These are phyloP conservation scores for Suhomyces kunorum DNA, from an alignment of 1,139 yeast species.

Conservation along the genomic window DNA sequence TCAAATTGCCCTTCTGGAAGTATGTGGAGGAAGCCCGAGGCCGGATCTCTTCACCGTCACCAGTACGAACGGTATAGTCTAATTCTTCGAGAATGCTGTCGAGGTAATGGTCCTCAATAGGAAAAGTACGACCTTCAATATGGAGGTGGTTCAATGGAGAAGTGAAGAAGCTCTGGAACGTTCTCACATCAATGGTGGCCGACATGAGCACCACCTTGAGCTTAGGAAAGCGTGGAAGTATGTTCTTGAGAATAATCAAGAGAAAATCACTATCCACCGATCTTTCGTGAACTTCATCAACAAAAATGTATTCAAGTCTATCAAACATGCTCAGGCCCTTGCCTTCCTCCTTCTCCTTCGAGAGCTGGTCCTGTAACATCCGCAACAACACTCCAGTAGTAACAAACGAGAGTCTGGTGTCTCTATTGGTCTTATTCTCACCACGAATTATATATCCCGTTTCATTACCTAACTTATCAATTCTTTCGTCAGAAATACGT, in stretches of 20 bases:
- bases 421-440: constrained; percentile 63
- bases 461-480: constrained; percentile 66
- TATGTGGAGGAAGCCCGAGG: constrained; percentile 67
- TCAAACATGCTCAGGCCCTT: constrained; percentile 41
- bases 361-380: constrained; percentile 62
- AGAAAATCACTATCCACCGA: constrained; percentile 89
- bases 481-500: constrained; percentile 84
- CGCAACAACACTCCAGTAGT: constrained; percentile 92
- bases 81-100: constrained; percentile 60
- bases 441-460: constrained; percentile 92
- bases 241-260: constrained; percentile 69
- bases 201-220: constrained; percentile 84
- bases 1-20: constrained; percentile 65
- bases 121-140: constrained; percentile 92
- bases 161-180: constrained; percentile 64
- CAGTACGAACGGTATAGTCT: constrained; percentile 52
- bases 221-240: constrained; percentile 48
- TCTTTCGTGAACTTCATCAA: constrained; percentile 96
- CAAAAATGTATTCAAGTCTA: constrained; percentile 66
- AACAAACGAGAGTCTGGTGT: constrained; percentile 77
- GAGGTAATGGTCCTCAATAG: constrained; percentile 74
- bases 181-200: constrained; percentile 82
- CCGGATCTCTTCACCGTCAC: constrained; percentile 43
- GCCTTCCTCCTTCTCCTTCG: constrained; percentile 15
- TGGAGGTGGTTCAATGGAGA: constrained; percentile 58